phyloP scores from a whole-genome alignment of 768 basidiomycete genomes.

The Mycena alexandri region DNA sequence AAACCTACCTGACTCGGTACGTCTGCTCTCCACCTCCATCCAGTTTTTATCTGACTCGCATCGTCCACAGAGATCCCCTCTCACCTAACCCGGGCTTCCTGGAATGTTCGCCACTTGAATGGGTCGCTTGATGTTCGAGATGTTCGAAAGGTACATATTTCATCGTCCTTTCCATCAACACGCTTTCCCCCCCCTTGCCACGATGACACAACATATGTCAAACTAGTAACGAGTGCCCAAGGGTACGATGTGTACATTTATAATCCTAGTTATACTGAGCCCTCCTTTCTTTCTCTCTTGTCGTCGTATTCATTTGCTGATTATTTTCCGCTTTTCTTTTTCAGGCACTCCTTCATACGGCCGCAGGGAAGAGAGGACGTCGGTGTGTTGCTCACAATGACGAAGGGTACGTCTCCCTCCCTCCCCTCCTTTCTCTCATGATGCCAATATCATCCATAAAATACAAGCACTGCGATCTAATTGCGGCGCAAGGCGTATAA shows the following conservation, averaged over 20 bases:
- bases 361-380: no score
- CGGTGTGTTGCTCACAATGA: no score
- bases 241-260: conserved; percentile 21
- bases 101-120: no score
- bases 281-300: neutral
- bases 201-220: conserved; percentile 20
- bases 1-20: no score
- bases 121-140: neutral
- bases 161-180: neutral
- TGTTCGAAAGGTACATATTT: neutral
- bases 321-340: neutral
- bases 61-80: no score
- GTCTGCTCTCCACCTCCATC: no score
- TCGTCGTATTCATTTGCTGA: conserved; percentile 3
- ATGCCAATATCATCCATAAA: conserved; percentile 34
- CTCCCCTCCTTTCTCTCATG: conserved; percentile 7
- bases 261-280: conserved; percentile 49
- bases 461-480: conserved; percentile 25
- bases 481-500: conserved; percentile 25
- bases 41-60: no score
- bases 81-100: no score
- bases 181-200: neutral
- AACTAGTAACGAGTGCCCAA: conserved; percentile 19
- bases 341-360: neutral
- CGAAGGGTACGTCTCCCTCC: conserved; percentile 6